phyloP scores from a whole-genome alignment of 345 rosid genomes.

The Gossypium anomalum region DNA sequence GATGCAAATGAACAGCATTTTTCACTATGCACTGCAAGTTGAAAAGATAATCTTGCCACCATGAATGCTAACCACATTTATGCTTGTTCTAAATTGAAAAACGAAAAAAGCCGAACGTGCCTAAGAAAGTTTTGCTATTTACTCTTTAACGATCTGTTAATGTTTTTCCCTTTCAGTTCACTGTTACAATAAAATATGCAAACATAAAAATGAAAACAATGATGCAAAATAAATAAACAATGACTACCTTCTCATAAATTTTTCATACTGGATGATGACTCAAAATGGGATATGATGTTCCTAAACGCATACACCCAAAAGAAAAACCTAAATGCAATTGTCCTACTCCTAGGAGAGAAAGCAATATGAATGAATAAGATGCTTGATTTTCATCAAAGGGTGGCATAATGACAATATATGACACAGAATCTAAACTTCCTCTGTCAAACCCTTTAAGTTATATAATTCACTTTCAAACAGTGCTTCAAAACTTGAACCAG shows the following conservation, averaged over 20 bases:
- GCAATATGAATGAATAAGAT: not conserved
- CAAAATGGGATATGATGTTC: not conserved
- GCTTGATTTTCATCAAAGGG: not conserved
- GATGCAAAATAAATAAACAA: not conserved
- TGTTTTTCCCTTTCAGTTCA: not conserved
- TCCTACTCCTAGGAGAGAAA: not conserved
- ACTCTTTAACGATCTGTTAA: not conserved
- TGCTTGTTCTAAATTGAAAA: not conserved
- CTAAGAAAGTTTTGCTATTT: not conserved
- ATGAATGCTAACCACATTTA: not conserved
- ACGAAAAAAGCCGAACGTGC: not conserved
- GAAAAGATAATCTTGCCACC: not conserved
- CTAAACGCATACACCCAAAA: not conserved
- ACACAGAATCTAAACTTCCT: not conserved
- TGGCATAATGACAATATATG: not conserved
- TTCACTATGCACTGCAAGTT: not conserved
- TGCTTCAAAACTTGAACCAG: slow-evolving; percentile 1
- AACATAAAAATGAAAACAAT: not conserved
- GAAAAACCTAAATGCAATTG: not conserved
- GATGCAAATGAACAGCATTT: not conserved
- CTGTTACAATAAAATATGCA: not conserved
- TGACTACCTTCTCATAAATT: not conserved
- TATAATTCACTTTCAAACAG: not conserved
- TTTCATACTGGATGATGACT: not conserved
- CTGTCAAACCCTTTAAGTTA: not conserved